Conservation (phyloP, 2,329 filamentous ascomycete genomes). For the Xylaria sp. region DNA sequence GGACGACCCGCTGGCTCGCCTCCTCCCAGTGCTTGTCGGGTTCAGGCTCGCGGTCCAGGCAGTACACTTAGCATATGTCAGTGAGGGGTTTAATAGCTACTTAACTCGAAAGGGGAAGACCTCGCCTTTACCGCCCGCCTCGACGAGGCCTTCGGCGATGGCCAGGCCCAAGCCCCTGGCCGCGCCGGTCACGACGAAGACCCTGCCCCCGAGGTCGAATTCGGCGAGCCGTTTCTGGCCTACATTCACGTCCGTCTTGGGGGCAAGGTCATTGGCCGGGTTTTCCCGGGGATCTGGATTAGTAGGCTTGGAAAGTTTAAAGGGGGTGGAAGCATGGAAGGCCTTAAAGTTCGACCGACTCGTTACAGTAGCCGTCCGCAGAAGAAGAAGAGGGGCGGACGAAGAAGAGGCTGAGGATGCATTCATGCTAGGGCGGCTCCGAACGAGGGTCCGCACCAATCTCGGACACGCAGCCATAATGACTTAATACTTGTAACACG, state of each 20-base stretch:
- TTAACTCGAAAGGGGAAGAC: not conserved
- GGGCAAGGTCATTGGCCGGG: conserved; percentile 22
- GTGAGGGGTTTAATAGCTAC: not conserved
- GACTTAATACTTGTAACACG: not conserved
- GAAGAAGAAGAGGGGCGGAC: not conserved
- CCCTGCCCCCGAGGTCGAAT: conserved; percentile 67
- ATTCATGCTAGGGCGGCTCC: conserved; percentile 6
- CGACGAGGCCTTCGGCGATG: conserved; percentile 71
- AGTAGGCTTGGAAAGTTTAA: conserved; percentile 13
- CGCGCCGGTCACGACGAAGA: conserved; percentile 71
- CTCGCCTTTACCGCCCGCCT: conserved; percentile 70
- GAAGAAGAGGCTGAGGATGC: not conserved
- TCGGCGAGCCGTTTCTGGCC: conserved; percentile 56
- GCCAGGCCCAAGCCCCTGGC: conserved; percentile 73
- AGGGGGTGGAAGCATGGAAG: conserved; percentile 15
- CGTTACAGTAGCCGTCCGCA: not conserved
- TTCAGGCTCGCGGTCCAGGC: conserved; percentile 53
- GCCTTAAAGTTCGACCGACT: not conserved
- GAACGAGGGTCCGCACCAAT: conserved; percentile 15
- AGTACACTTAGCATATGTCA: conserved; percentile 50
- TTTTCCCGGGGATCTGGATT: conserved; percentile 34
- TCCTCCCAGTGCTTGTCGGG: conserved; percentile 61
- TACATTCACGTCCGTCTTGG: conserved; percentile 30
- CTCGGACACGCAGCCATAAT: conserved; percentile 18
- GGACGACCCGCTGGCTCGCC: conserved; percentile 60